Conservation (phyloP, 345 rosid species). For the Pistacia vera region DNA sequence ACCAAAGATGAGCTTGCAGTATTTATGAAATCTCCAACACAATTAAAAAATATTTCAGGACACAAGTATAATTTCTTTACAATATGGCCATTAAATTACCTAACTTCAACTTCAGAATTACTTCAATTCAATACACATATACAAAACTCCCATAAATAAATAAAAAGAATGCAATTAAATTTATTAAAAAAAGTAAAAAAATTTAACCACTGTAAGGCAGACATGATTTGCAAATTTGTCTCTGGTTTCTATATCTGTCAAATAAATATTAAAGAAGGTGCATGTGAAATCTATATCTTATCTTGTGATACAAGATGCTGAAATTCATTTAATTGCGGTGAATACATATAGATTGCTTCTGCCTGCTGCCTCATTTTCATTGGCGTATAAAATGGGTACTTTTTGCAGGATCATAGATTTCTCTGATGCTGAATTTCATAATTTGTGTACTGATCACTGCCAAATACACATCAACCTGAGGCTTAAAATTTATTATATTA, state of each 20-base stretch:
- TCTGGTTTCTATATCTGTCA: background rate
- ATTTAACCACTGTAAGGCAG: background rate
- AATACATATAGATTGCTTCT: background rate
- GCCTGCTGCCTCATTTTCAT: conserved; percentile 1
- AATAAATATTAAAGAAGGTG: background rate
- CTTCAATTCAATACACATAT: background rate
- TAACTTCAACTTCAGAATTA: background rate
- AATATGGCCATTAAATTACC: background rate
- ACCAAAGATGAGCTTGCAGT: conserved; percentile 16
- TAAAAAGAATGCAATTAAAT: no score
- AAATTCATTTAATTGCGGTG: conserved; percentile 13
- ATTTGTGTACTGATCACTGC: background rate
- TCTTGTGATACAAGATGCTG: background rate
- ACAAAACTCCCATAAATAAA: background rate
- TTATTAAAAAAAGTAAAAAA: no score
- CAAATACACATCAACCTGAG: background rate
- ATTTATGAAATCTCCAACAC: conserved; percentile 9
- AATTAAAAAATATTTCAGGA: background rate
- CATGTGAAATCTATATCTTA: conserved; percentile 10
- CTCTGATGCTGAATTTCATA: background rate
- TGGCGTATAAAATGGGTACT: background rate
- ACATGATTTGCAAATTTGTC: background rate
- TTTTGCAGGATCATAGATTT: background rate
- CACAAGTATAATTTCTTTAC: background rate
- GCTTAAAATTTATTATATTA: no score